Evolutionary conservation across 2,329 filamentous ascomycete genomes (phyloP), one percentile per base, ranked within the genome.

Genomic region (Neonectria punicea): DNA sequence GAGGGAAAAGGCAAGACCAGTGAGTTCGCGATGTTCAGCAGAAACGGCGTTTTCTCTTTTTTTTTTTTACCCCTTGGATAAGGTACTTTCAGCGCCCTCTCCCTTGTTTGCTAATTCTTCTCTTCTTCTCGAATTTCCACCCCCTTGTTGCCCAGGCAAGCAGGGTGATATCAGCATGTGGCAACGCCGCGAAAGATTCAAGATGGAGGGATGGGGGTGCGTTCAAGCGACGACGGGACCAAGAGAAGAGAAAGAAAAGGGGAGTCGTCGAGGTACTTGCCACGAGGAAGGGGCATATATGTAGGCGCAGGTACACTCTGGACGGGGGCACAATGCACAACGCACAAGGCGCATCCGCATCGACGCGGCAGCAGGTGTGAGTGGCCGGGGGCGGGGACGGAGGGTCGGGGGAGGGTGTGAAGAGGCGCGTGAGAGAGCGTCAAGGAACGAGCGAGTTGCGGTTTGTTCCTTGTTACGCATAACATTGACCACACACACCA

Each of bases 221-320:
- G 55, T 59, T 53, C 30, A 32, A 11, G 30, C 28, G 43, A 47
- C 28, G 18, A 43, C 39, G 39, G 39, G n/a, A 20, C n/a, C 39
- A 18, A 53, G 32, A 53, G 3, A 25, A 22, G 32, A 14, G 11
- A 44, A 28, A 30, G 25, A 61, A 59, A 63, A 51, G 58, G 54
- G 50, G 44, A 47, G 58, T 46, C 58, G 32, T 46, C 18, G 51
- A 56, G 59, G 63, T 66, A 66, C 63, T 41, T 66, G 51, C 41
- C 14, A 43, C 36, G 59, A 59, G 51, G 59, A 60, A 54, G 56
- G 51, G 55, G 55, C 51, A 59, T 41, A 66, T 56, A 66, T 53
- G 59, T 63, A 63, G 36, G 54, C 36, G 54, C 55, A 66, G 63
- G 63, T 66, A 58, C 63, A 62, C 58, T 66, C 57, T 46, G 22